Conservation (phyloP, 345 rosid species). For the Rhodomyrtus tomentosa region DNA sequence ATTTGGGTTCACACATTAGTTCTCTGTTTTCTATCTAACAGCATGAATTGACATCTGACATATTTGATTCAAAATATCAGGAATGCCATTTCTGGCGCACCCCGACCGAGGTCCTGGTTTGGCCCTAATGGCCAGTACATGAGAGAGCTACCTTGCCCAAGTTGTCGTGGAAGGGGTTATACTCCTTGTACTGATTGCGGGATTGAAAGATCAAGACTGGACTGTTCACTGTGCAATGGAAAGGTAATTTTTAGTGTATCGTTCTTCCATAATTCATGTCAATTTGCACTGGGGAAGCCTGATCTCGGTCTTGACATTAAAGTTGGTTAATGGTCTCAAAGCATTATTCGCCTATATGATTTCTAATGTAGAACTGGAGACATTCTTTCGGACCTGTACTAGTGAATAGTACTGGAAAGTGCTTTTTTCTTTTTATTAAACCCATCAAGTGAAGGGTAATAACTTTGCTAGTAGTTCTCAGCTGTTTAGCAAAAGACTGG, state of each 20-base stretch:
- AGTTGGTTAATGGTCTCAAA: not conserved
- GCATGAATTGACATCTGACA: not conserved
- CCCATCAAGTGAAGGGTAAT: not conserved
- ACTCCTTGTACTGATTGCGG: slow-evolving; percentile 81
- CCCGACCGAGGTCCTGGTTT: slow-evolving; percentile 78
- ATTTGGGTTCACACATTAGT: not conserved
- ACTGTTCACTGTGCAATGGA: slow-evolving; percentile 71
- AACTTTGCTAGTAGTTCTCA: not conserved
- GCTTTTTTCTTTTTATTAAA: not conserved
- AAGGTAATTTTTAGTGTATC: slow-evolving; percentile 28
- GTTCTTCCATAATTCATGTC: not conserved
- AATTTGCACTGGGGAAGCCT: not conserved
- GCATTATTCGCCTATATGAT: not conserved
- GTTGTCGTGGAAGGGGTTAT: slow-evolving; percentile 92
- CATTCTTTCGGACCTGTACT: not conserved
- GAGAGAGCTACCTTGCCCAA: slow-evolving; percentile 89
- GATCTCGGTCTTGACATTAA: not conserved
- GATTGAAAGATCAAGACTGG: slow-evolving; percentile 55
- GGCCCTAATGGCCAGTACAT: slow-evolving; percentile 94
- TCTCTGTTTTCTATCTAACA: not conserved
- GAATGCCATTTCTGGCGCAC: slow-evolving; percentile 23
- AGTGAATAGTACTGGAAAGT: not conserved
- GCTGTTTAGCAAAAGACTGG: not conserved
- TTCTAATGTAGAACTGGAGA: not conserved
- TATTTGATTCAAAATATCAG: slow-evolving; percentile 25